A percentile compares a stretch with the other conserved stretches of the same genome.
Evolutionary conservation across 371 early-diverging fungal species (phyloP).

Genomic region (Umbelopsis sp.): DNA sequence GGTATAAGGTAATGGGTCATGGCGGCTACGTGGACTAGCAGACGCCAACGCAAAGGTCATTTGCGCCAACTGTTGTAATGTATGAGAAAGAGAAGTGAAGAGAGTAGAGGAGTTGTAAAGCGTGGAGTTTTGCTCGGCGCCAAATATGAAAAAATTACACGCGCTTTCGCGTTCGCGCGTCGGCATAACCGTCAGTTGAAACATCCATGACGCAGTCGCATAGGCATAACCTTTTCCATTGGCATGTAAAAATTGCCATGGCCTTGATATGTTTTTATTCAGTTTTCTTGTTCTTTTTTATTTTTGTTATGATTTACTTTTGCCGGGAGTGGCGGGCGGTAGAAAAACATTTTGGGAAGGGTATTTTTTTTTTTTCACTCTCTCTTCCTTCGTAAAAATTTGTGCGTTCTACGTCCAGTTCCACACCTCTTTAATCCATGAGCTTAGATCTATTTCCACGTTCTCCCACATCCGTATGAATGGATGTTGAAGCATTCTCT

Average conservation of each 20-base stretch:
- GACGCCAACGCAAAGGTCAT: slow-evolving; percentile 18
- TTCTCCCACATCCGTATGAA: slow-evolving; percentile 61
- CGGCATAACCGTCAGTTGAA: too few relatives aligned
- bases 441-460: slow-evolving; percentile 47
- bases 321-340: too few relatives aligned
- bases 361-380: neutral
- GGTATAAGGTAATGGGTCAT: slow-evolving; percentile 1
- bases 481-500: slow-evolving; percentile 70
- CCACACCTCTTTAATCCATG: slow-evolving; percentile 65
- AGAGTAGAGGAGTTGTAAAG: neutral
- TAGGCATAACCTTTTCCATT: too few relatives aligned
- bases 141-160: too few relatives aligned
- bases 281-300: too few relatives aligned
- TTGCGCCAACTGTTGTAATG: neutral
- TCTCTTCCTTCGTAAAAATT: slow-evolving; percentile 15
- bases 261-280: too few relatives aligned
- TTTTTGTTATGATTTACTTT: too few relatives aligned
- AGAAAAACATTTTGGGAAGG: neutral
- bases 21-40: neutral
- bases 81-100: neutral
- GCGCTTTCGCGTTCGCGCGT: too few relatives aligned
- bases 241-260: too few relatives aligned
- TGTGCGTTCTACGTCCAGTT: slow-evolving; percentile 38
- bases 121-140: too few relatives aligned
- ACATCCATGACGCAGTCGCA: too few relatives aligned